Conservation (phyloP, 2,329 filamentous ascomycete species). For the Teratosphaeria gauchensis region DNA sequence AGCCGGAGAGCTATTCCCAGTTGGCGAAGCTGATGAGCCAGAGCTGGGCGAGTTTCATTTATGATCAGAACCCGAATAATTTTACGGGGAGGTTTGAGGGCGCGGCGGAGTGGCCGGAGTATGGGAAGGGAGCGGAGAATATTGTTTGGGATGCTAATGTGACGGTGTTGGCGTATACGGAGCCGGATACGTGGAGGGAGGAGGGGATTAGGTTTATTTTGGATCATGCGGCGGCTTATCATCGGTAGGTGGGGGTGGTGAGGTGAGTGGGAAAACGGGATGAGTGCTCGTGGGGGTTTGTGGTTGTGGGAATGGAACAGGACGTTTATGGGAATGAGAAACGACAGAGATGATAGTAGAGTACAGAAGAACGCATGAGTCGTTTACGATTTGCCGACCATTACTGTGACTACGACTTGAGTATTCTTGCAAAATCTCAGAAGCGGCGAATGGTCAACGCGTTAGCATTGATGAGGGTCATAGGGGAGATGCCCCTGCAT, state of each 20-base stretch:
- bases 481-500: no score
- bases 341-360: no score
- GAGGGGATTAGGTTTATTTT: constrained; percentile 37
- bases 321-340: no score
- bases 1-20: constrained; percentile 27
- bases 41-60: constrained; percentile 38
- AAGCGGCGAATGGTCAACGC: no score
- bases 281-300: no score
- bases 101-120: constrained; percentile 30
- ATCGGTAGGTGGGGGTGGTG: not conserved
- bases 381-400: no score
- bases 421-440: no score
- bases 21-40: constrained; percentile 35
- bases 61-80: constrained; percentile 31
- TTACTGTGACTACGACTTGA: no score
- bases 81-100: constrained; percentile 13
- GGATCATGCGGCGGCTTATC: constrained; percentile 17
- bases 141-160: constrained; percentile 40
- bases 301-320: no score
- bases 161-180: constrained; percentile 23
- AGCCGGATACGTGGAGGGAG: constrained; percentile 36
- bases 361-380: no score
- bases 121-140: constrained; percentile 29
- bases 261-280: no score
- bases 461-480: no score